Evolutionary conservation across 2,329 filamentous ascomycete genomes (phyloP).

Genomic region (Fusarium domesticum): DNA sequence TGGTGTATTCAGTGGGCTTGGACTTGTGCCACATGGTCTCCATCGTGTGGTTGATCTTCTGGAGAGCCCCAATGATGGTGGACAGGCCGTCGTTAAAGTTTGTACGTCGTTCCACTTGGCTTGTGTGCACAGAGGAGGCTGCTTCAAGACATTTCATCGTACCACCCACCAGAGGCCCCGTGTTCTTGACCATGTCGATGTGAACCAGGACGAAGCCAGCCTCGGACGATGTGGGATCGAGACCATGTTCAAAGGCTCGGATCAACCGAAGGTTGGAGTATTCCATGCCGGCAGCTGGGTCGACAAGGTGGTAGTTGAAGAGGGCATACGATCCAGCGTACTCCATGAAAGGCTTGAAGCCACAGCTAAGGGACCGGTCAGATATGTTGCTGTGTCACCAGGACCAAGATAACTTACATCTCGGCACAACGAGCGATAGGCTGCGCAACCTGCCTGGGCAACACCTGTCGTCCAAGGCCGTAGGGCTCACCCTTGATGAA

Average conservation of each 20-base stretch:
- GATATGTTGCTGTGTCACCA: background rate
- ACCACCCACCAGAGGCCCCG: conserved; percentile 72
- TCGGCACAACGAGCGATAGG: conserved; percentile 82
- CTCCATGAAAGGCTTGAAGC: conserved; percentile 92
- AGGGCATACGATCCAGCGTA: conserved; percentile 50
- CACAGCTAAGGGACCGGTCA: conserved; percentile 41
- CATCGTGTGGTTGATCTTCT: conserved; percentile 75
- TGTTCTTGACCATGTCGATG: conserved; percentile 91
- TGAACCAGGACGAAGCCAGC: conserved; percentile 96
- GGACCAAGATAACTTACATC: conserved; percentile 60
- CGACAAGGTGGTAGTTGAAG: conserved; percentile 63
- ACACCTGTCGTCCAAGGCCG: conserved; percentile 68
- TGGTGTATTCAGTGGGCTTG: conserved; percentile 78
- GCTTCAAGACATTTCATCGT: conserved; percentile 63
- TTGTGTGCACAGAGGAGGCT: conserved; percentile 31
- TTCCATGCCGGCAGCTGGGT: conserved; percentile 54
- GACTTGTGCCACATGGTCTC: conserved; percentile 91
- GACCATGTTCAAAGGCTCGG: conserved; percentile 85
- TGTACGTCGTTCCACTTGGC: conserved; percentile 41
- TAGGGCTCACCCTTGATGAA: conserved; percentile 70
- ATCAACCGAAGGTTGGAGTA: conserved; percentile 76
- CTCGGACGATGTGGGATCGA: conserved; percentile 83
- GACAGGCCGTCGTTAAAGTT: conserved; percentile 63
- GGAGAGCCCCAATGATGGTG: conserved; percentile 56
- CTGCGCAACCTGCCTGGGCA: conserved; percentile 73